phyloP scores from a whole-genome alignment of 108 stramenopile species.

The Skeletonema marinoi region DNA sequence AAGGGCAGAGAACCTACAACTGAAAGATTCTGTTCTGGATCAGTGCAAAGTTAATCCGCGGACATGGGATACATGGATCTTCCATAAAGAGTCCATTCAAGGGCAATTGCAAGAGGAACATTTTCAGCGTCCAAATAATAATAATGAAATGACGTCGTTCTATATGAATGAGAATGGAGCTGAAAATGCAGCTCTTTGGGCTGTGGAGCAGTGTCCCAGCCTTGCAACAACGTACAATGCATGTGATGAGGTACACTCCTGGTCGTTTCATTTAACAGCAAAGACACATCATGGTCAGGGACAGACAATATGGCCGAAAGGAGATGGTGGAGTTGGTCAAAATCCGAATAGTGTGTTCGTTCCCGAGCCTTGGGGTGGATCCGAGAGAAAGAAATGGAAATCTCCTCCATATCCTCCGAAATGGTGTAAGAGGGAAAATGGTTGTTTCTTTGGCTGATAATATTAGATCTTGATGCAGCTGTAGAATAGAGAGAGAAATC shows the following conservation, averaged over 20 bases:
- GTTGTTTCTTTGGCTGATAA: background rate
- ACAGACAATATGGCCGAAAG: background rate
- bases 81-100: background rate
- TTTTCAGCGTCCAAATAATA: background rate
- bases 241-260: background rate
- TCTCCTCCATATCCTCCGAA: background rate
- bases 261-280: background rate
- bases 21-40: background rate
- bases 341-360: background rate
- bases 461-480: background rate
- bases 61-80: background rate
- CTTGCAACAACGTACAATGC: background rate
- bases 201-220: background rate
- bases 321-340: background rate
- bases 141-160: background rate
- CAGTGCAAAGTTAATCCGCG: background rate
- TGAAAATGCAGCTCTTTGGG: background rate
- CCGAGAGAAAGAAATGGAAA: background rate
- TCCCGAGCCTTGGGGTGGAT: background rate
- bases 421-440: background rate
- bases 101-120: background rate
- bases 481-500: no score
- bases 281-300: background rate
- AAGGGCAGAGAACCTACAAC: background rate
- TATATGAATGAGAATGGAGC: conserved; percentile 3